Conservation (phyloP, 1,284 basidiomycete genomes). For the Microbotryum intermedium region DNA sequence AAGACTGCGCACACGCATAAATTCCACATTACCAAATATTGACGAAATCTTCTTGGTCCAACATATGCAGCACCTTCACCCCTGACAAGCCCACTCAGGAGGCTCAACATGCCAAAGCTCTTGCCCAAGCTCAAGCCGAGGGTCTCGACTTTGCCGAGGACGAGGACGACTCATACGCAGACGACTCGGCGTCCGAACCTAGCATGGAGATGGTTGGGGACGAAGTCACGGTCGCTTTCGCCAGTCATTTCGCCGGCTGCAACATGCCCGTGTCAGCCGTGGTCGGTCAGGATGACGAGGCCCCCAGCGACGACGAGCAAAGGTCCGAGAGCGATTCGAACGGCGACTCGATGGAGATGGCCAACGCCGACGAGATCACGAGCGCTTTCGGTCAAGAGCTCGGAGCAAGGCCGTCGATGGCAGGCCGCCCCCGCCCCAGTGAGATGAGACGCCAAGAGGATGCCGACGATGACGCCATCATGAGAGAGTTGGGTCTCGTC, state of each 20-base stretch:
- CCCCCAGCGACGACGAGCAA: neutral
- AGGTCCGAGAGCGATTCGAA: neutral
- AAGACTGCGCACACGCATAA: neutral
- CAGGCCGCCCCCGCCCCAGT: conserved; percentile 15
- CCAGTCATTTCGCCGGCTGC: conserved; percentile 25
- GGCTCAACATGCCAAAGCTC: conserved; percentile 11
- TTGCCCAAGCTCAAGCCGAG: conserved; percentile 1
- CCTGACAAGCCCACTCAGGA: conserved; percentile 26
- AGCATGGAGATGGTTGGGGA: conserved; percentile 26
- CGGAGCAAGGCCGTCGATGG: neutral
- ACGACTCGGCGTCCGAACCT: neutral
- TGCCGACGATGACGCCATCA: conserved; percentile 24
- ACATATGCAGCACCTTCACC: conserved; percentile 18
- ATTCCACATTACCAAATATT: neutral
- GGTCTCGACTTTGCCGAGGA: neutral
- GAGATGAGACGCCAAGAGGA: conserved; percentile 18
- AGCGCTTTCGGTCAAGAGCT: conserved; percentile 3
- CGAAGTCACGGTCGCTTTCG: conserved; percentile 17
- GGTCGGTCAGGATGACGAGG: neutral
- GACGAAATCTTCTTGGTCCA: neutral
- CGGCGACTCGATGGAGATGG: conserved; percentile 6
- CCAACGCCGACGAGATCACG: conserved; percentile 3
- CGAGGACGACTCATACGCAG: neutral
- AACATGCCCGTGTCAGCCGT: conserved; percentile 16
- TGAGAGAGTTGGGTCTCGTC: conserved; percentile 18